These are phyloP conservation scores for Fusarium drepaniforme DNA, from an alignment of 2,329 filamentous ascomycete species.

Conservation along the genomic window DNA sequence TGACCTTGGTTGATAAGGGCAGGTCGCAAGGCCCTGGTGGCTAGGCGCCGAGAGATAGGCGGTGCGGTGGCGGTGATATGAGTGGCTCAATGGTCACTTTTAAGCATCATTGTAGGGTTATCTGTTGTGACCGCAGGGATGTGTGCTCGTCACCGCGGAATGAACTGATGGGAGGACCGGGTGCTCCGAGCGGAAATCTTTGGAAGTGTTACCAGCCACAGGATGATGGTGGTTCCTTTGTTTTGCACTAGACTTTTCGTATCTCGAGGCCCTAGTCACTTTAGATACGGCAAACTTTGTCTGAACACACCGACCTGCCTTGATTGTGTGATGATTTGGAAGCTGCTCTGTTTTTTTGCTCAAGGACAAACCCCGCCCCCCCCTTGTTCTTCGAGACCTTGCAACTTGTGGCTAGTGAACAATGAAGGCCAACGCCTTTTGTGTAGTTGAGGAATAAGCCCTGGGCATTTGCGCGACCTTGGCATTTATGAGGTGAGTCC, in stretches of 20 bases:
- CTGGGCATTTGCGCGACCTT: not conserved
- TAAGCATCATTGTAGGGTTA: slow-evolving; percentile 39
- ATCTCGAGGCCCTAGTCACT: not conserved
- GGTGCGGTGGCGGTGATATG: not conserved
- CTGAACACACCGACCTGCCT: not conserved
- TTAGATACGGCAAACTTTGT: not conserved
- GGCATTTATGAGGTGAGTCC: not conserved
- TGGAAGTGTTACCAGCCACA: not conserved
- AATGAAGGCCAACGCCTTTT: not conserved
- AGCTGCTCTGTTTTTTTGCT: not conserved
- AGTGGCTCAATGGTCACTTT: not conserved
- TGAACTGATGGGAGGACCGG: slow-evolving; percentile 16
- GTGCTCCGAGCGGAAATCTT: slow-evolving; percentile 4
- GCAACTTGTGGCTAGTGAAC: not conserved
- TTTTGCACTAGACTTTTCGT: not conserved
- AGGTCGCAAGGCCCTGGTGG: slow-evolving; percentile 34
- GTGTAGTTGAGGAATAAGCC: not conserved
- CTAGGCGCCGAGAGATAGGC: slow-evolving; percentile 12
- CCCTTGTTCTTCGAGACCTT: not conserved
- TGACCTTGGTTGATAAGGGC: slow-evolving; percentile 43
- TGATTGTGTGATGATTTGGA: not conserved
- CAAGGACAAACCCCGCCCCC: not conserved
- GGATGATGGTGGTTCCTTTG: not conserved
- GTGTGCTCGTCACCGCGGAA: slow-evolving; percentile 11
- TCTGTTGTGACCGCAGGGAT: slow-evolving; percentile 27